Evolutionary conservation across 2,329 filamentous ascomycete genomes (phyloP).

Genomic region (Aureobasidium sp.): DNA sequence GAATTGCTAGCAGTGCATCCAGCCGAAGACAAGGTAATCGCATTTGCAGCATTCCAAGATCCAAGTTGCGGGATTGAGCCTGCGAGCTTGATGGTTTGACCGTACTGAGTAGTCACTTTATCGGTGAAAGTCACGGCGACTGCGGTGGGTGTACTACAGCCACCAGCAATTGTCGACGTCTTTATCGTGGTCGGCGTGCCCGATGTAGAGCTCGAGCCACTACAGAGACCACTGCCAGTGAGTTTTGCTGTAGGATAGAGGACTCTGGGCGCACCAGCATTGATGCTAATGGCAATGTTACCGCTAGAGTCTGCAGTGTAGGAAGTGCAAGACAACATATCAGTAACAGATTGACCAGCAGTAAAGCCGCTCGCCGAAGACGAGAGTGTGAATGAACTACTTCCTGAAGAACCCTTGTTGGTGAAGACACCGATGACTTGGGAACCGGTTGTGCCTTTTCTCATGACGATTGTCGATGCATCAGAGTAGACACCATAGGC

Average conservation of each 20-base stretch:
- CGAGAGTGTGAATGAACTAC: not conserved
- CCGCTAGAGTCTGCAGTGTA: constrained; percentile 37
- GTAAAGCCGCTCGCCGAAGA: constrained; percentile 23
- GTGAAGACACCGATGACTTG: constrained; percentile 39
- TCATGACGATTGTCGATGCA: constrained; percentile 36
- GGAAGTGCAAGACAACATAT: constrained; percentile 38
- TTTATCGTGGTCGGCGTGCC: not conserved
- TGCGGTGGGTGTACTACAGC: constrained; percentile 11
- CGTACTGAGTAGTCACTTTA: constrained; percentile 47
- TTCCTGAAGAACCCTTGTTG: constrained; percentile 30
- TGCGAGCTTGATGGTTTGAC: constrained; percentile 56
- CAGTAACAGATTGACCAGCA: constrained; percentile 22
- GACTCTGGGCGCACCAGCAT: constrained; percentile 36
- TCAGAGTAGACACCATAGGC: constrained; percentile 39
- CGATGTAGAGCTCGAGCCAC: not conserved
- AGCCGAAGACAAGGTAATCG: constrained; percentile 47
- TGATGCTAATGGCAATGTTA: constrained; percentile 37
- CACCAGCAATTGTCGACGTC: not conserved
- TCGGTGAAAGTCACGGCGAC: constrained; percentile 52
- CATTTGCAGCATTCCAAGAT: constrained; percentile 46
- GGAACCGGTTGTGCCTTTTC: constrained; percentile 32
- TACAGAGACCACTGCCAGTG: constrained; percentile 30
- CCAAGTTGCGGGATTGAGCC: constrained; percentile 53
- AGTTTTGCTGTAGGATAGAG: constrained; percentile 32
- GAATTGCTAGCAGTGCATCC: constrained; percentile 51